Evolutionary conservation across 306 rosid genomes (phyloP).

Genomic region (Prunus mongolica): DNA sequence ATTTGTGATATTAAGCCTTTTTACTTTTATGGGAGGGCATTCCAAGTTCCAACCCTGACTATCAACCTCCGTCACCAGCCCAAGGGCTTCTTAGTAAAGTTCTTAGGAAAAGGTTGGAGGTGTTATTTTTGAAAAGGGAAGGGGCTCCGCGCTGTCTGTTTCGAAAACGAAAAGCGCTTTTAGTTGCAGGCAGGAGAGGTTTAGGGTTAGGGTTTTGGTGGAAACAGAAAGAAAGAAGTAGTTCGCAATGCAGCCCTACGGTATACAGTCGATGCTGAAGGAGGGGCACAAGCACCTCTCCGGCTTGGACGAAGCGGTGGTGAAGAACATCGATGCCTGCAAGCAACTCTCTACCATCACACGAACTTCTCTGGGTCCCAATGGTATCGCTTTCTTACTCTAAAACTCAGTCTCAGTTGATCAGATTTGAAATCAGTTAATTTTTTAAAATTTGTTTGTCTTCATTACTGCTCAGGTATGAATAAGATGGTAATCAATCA

Average conservation of each 20-base stretch:
- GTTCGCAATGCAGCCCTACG: conserved; percentile 48
- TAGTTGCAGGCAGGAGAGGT: too few species aligned
- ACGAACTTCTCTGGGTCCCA: conserved; percentile 94
- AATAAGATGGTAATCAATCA: conserved; percentile 98
- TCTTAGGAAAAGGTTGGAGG: too few species aligned
- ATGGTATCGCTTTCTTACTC: conserved; percentile 45
- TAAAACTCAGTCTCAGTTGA: not conserved
- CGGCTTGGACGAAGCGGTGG: conserved; percentile 91
- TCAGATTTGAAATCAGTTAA: not conserved
- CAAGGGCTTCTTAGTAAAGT: too few species aligned
- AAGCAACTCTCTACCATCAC: conserved; percentile 88
- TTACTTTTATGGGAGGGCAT: too few species aligned
- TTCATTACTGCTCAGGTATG: conserved; percentile 50
- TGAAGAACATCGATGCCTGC: conserved; percentile 97
- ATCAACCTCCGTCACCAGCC: too few species aligned
- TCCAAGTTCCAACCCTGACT: too few species aligned
- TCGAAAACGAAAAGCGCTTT: too few species aligned
- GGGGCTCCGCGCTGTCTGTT: too few species aligned
- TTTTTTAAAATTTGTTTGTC: not conserved
- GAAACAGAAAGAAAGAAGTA: too few species aligned
- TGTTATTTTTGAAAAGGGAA: too few species aligned
- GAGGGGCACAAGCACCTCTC: conserved; percentile 88
- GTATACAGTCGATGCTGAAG: conserved; percentile 88
- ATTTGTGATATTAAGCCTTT: too few species aligned
- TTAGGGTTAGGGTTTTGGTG: too few species aligned